Base-by-base conservation (phyloP, 768 basidiomycete genomes). In the Tricholoma flavovirens region DNA sequence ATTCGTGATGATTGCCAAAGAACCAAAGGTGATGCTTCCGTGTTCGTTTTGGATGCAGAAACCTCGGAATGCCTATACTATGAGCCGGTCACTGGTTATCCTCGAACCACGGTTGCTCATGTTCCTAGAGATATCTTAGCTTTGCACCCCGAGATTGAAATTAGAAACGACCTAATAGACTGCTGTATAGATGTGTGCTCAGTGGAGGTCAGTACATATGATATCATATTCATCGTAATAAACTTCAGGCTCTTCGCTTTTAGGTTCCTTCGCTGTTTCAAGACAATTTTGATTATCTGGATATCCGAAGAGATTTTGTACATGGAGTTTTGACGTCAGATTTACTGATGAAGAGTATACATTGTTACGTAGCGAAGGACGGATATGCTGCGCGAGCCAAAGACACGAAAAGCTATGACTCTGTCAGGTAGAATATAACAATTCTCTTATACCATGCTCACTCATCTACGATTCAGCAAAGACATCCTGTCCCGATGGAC, bases 231-330 rank as follows among this genome's bases (percentile, higher is more conserved):
- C 9, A 4, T 49, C 15, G 10, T 3, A 26, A 2, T 17, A 24
- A 14, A 17, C 53, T 56, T 38, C 38, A 55, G 19, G 11, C 35
- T n/a, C 15, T 36, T 36, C 33, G 14, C 36, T 35, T 50, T 12
- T 63, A 97, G 89, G 90, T 98, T 35, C 94, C 93, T 1, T 95
- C 95, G 1, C 69, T 98, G 4, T 99, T 98, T 74, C 93, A 95
- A 68, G 97, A 98, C 73, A 98, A 98, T 73, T 99, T 99, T 66
- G 97, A 98, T 73, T 98, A 95, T 66, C 84, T 86, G 12, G 93
- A 95, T 71, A 81, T 98, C 58, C 84, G 94, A 56, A 78, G 84
- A 61, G 93, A 98, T 71, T 97, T 99, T 64, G 89, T 98, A 14
- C 90, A 91, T 66, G 96, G 96, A 15, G 82, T 99, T 48, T 78